Evolutionary conservation across 176 grass and related monocot genomes (phyloP), one percentile per base, ranked within the genome.

Genomic region (Oryza officinalis): DNA sequence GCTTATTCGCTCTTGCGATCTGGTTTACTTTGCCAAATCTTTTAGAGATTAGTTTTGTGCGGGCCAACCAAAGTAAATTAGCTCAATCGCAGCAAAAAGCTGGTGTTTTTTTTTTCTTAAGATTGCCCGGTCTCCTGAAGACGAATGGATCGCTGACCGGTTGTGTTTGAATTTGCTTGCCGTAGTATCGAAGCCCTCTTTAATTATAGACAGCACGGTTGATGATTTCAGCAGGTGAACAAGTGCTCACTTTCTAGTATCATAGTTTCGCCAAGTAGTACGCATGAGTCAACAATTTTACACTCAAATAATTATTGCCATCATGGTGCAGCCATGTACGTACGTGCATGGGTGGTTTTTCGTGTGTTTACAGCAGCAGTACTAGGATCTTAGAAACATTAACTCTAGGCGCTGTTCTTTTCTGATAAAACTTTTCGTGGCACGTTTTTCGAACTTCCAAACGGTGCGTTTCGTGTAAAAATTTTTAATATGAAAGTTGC

Each of bases 311-410:
- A 40, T 75, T 61, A 50, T 63, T 63, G 73, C 86, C 80, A 73
- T 57, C 18, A 54, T 80, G 31, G 74, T 43, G 60, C 57, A 27
- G 73, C 54, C 57, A 78, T 57, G 74, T 72, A 72, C 86, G 43
- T 25, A 72, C 80, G 43, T 18, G 54, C 73, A 20, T 8, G 41
- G 66, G 28, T 65, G 79, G 38, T 88, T 72, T 72, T 43, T 14
- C 41, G 17, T 72, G 17, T 23, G 50, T 70, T 23, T 61, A 2
- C 22, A 4, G 50, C 13, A 13, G 54, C 20, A 4, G 22, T 60
- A 2, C 52, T n/a, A n/a, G 5, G 17, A 52, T 52, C 49, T 50
- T 17, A 1, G 14, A 52, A 52, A 20, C 17, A 8, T 20, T 8
- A 52, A 20, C 15, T n/a, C n/a, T n/a, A n/a, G n/a, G n/a, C n/a